Evolutionary conservation across 768 basidiomycete genomes (phyloP).

Genomic region (Lanmaoa pseudosensibilis): DNA sequence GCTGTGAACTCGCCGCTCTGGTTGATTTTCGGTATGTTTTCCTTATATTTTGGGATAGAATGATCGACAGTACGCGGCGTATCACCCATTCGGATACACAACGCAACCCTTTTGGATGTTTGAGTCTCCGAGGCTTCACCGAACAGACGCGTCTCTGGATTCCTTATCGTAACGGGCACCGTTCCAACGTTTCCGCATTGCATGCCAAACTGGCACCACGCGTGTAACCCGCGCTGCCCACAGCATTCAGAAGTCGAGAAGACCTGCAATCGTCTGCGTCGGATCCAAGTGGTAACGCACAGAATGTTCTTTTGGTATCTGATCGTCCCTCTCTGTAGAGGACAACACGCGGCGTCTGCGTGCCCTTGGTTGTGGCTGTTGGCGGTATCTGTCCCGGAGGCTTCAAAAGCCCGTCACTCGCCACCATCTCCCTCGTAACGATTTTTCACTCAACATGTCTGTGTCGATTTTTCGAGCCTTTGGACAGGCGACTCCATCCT

Average conservation of each 20-base stretch:
- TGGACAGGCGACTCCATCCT: slow-evolving; percentile 10
- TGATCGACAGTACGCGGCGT: not conserved
- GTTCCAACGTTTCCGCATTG: slow-evolving; percentile 5
- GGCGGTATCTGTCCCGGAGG: not conserved
- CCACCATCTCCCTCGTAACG: not conserved
- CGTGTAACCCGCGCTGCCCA: slow-evolving; percentile 1
- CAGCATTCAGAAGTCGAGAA: slow-evolving; percentile 25
- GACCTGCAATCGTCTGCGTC: not conserved
- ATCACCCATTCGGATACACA: not conserved
- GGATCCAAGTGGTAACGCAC: slow-evolving; percentile 7
- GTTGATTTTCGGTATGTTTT: not conserved
- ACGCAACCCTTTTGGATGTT: not conserved
- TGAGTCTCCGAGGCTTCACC: not conserved
- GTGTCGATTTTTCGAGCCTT: slow-evolving; percentile 24
- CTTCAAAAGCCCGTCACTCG: slow-evolving; percentile 13
- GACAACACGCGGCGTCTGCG: slow-evolving; percentile 19
- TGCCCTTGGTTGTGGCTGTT: slow-evolving; percentile 18
- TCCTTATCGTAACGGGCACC: not conserved
- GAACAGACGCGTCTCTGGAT: not conserved
- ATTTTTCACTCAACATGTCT: slow-evolving; percentile 16
- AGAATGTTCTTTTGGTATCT: slow-evolving; percentile 16
- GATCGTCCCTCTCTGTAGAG: not conserved
- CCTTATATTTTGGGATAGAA: not conserved
- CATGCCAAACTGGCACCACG: not conserved
- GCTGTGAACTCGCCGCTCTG: not conserved